Base-by-base conservation (phyloP, 1,284 basidiomycete species). In the Pseudozyma sp. region DNA sequence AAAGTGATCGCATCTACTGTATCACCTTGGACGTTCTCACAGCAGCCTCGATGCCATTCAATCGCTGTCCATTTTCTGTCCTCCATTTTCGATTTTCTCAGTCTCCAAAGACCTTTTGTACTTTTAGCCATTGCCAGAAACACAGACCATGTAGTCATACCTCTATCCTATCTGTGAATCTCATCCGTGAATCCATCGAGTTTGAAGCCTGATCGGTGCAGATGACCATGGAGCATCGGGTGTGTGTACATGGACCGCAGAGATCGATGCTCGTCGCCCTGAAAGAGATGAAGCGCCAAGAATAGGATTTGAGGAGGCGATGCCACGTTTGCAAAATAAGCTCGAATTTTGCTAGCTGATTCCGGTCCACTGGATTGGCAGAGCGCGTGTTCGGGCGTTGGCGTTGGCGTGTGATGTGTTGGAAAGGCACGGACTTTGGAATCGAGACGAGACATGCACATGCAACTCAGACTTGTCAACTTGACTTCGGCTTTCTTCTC, bases 101-200 rank as follows among this genome's bases (percentile, higher is more conserved):
- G 17, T 19, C 17, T 43, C 47, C n/a, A 37, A 14, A 57, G 42
- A 30, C 7, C 44, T 31, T 29, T 11, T 55, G 47, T 54, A 60
- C 64, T 55, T 51, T 52, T 54, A 60, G 63, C 43, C 50, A 47
- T 35, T 9, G 10, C 30, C 10, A 37, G 5, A 10, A 9, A 37
- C 35, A 37, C 35, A 37, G 24, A 24, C 4, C 24, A 24, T 24
- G 24, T 24, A 24, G 24, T 24, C 24, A 24, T 4, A 24, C 4
- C 4, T 24, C 24, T 24, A 24, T 24, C 24, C 24, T 24, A 24
- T 24, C 24, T 24, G 24, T 24, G 24, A 24, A 24, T 24, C 24
- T 24, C 24, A 24, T 24, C 24, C 24, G 24, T 24, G 24, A 1
- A 24, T 24, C 24, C 24, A 24, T 24, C 24, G 24, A 24, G 24